Percentiles rank a stretch among this genome's conserved stretches.
These are phyloP conservation scores for Cajanus cajan DNA, from an alignment of 306 rosid species.

Conservation along the genomic window DNA sequence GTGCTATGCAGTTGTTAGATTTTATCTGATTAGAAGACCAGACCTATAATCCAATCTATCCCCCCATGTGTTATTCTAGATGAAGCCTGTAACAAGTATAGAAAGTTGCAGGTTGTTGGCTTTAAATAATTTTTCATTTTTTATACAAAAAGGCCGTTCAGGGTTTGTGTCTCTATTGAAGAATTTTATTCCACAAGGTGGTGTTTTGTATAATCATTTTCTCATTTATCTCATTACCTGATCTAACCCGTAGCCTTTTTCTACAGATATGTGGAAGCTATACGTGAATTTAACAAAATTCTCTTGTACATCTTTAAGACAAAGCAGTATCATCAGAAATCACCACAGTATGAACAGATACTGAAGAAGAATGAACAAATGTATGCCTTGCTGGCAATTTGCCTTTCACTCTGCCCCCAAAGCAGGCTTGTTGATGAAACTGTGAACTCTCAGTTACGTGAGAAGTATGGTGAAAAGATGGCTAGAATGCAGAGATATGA, in stretches of 20 bases:
- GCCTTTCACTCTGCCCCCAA: constrained; percentile 94
- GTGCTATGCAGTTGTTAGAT: neutral
- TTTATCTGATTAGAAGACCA: neutral
- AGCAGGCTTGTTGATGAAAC: constrained; percentile 86
- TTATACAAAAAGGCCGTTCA: neutral
- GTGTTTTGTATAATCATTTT: neutral
- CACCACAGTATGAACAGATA: constrained; percentile 95
- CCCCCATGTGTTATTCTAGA: neutral
- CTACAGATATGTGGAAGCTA: constrained; percentile 86
- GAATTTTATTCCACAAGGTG: neutral
- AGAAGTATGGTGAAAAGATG: constrained; percentile 98
- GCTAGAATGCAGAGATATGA: constrained; percentile 87
- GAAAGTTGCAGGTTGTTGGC: neutral
- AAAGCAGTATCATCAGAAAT: constrained; percentile 84
- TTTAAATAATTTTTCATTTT: neutral
- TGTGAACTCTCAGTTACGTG: constrained; percentile 86
- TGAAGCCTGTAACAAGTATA: neutral
- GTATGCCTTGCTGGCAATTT: constrained; percentile 95
- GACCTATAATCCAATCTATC: neutral
- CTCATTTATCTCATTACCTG: neutral
- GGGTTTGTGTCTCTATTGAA: neutral
- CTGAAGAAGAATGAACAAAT: constrained; percentile 96
- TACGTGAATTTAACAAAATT: constrained; percentile 88
- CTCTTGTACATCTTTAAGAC: constrained; percentile 74
- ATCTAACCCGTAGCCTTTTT: neutral